Conservation (phyloP, 768 basidiomycete genomes). For the Inosperma sp. region DNA sequence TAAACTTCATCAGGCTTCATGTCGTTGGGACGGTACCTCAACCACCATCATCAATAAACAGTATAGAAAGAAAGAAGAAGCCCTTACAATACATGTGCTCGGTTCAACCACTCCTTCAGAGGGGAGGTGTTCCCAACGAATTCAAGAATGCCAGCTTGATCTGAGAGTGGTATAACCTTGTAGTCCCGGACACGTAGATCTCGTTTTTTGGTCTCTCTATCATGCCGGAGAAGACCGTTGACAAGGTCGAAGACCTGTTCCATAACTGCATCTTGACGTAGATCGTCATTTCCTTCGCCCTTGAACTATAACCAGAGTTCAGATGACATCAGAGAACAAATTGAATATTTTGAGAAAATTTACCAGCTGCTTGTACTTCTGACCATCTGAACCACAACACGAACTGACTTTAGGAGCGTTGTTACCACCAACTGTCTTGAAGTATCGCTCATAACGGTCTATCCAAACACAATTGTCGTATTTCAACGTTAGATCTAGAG, state of each 20-base stretch:
- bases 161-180: constrained; percentile 80
- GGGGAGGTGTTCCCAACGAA: constrained; percentile 80
- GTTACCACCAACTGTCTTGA: constrained; percentile 67
- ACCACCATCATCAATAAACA: background rate
- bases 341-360: too few relatives aligned
- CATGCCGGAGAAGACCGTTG: constrained; percentile 67
- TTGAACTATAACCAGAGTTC: constrained; percentile 62
- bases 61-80: background rate
- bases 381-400: constrained; percentile 66
- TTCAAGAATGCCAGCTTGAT: constrained; percentile 81
- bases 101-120: constrained; percentile 55
- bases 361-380: constrained; percentile 75
- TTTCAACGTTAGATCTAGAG: constrained; percentile 61
- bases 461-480: constrained; percentile 76
- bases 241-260: constrained; percentile 94
- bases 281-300: constrained; percentile 83
- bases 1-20: constrained; percentile 30
- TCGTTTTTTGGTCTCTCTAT: constrained; percentile 73
- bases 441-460: constrained; percentile 51
- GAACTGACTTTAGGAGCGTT: constrained; percentile 77
- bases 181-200: constrained; percentile 76
- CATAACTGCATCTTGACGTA: constrained; percentile 98
- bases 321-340: background rate
- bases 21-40: constrained; percentile 70
- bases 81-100: constrained; percentile 59